These are phyloP conservation scores for Cunninghamia lanceolata DNA, from an alignment of 75 land plant genomes.

Conservation along the genomic window DNA sequence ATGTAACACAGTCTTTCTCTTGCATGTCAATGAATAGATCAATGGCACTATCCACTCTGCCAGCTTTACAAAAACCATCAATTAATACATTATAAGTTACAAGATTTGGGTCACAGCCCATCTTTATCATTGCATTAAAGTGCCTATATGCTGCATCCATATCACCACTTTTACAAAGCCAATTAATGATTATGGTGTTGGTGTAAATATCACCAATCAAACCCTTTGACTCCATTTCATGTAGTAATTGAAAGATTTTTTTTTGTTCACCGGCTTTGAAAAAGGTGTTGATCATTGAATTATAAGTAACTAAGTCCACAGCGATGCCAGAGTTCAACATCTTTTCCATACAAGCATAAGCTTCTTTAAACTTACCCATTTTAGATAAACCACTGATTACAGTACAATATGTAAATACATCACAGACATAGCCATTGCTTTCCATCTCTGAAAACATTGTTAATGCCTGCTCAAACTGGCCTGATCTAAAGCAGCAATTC, in stretches of 20 bases:
- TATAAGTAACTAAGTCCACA: slow-evolving; percentile 61
- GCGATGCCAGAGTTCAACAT: slow-evolving; percentile 31
- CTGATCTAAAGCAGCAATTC: slow-evolving; percentile 46
- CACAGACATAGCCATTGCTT: slow-evolving; percentile 40
- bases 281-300: slow-evolving; percentile 52
- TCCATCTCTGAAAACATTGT: slow-evolving; percentile 42
- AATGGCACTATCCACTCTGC: slow-evolving; percentile 46
- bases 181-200: slow-evolving; percentile 53
- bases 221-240: slow-evolving; percentile 45
- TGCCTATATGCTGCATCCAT: slow-evolving; percentile 36
- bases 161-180: slow-evolving; percentile 53
- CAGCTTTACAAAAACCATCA: slow-evolving; percentile 58
- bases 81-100: slow-evolving; percentile 66
- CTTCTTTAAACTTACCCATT: slow-evolving; percentile 39
- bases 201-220: slow-evolving; percentile 53
- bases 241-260: slow-evolving; percentile 37
- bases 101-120: slow-evolving; percentile 38
- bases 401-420: slow-evolving; percentile 51
- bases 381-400: slow-evolving; percentile 45
- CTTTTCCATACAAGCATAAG: slow-evolving; percentile 24
- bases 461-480: slow-evolving; percentile 41
- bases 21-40: slow-evolving; percentile 42
- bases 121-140: slow-evolving; percentile 26
- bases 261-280: slow-evolving; percentile 47
- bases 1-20: slow-evolving; percentile 59